Base-by-base conservation (phyloP, 441 rosid genomes). In the Adansonia grandidieri region DNA sequence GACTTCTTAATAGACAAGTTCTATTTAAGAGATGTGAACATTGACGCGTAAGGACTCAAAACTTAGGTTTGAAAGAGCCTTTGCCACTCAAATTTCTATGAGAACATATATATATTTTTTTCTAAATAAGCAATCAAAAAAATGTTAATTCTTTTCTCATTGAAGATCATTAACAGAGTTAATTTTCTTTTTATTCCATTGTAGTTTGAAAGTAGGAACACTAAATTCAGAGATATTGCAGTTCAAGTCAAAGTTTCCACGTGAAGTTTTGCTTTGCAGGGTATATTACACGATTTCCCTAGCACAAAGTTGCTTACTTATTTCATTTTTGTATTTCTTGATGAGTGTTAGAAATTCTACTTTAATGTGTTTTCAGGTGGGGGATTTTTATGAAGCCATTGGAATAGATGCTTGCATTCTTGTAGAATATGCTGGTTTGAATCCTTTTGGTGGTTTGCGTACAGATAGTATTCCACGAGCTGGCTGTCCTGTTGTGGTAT, bases 401-500 rank as follows among this genome's bases (percentile, higher is more conserved):
- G 99, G 99, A 71, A 91, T 96, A 78, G 99, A 96, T 91, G 98
- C 98, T 47, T 96, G 99, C 79, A 82, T 96, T 82, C 97, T 96
- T 45, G 99, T 94, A 73, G 99, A 96, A 84, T 90, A 88, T 84
- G 99, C 98, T 85, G 99, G 99, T 84, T 79, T 96, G 67, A 96
- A 96, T 88, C 99, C 99, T 69, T 94, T 94, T 85, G 99, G 99
- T 66, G 98, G 98, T 80, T 82, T 91, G 80, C 97, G 98, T 45
- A 84, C 96, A 5, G 98, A 93, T 76, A 94, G 93, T 77, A 82
- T 90, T 80, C 99, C 99, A 6, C 91, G 89, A 86, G 99, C 99
- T 86, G 99, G 99, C 77, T 96, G 99, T 82, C 99, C 99, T 76
- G 87, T 94, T 20, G 85, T 93, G 98, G 99, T 96, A 93, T 72